Evolutionary conservation across 495 filamentous ascomycete species (phyloP).

Genomic region (Penicillium pulvis): DNA sequence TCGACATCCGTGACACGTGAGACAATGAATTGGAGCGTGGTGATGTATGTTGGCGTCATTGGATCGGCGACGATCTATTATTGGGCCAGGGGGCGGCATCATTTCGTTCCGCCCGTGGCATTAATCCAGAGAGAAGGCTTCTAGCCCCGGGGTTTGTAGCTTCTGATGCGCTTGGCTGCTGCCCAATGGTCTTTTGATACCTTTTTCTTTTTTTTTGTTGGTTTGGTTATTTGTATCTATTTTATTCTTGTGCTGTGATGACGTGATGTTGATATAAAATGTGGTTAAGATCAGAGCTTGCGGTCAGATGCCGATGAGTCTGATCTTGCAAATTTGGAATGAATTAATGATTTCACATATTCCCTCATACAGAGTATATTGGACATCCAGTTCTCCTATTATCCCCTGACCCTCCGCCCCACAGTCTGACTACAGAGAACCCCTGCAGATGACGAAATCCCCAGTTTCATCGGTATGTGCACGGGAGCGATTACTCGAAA

Average conservation of each 20-base stretch:
- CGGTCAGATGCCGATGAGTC: neutral
- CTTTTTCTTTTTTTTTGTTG: neutral
- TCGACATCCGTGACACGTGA: conserved; percentile 38
- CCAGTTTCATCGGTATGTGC: neutral
- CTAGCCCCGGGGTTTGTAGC: neutral
- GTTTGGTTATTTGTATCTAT: conserved; percentile 1
- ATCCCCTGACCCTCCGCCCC: too few species aligned
- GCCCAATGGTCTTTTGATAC: neutral
- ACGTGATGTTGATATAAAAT: conserved; percentile 15
- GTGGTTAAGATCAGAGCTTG: neutral
- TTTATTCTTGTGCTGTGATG: conserved; percentile 9
- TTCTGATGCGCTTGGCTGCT: too few species aligned
- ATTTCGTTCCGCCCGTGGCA: conserved; percentile 49
- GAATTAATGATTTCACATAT: neutral
- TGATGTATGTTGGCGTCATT: conserved; percentile 49
- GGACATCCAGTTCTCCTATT: neutral
- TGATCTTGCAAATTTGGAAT: neutral
- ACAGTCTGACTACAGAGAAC: neutral
- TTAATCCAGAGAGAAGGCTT: conserved; percentile 43
- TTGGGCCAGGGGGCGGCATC: conserved; percentile 38
- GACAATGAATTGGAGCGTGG: conserved; percentile 53
- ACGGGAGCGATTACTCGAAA: neutral
- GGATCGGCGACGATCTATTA: conserved; percentile 50
- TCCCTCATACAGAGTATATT: neutral
- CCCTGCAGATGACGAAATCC: neutral